phyloP scores from a whole-genome alignment of 352 stramenopile species.

The Plasmopara muralis region DNA sequence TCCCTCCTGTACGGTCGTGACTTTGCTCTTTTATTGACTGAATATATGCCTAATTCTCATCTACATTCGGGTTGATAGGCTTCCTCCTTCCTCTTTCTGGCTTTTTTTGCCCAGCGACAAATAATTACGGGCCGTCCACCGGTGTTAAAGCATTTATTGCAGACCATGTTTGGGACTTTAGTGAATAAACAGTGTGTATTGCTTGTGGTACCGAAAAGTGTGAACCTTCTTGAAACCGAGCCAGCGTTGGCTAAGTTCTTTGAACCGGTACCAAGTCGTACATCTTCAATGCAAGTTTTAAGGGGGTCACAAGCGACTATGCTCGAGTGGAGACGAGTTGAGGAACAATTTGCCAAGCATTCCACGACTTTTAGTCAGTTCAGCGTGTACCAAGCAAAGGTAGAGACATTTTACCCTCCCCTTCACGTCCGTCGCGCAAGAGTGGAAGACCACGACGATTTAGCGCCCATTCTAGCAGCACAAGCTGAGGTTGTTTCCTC shows the following conservation, averaged over 20 bases:
- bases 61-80: constrained; percentile 9
- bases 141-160: constrained; percentile 49
- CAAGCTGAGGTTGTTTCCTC: constrained; percentile 59
- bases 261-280: constrained; percentile 23
- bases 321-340: constrained; percentile 6
- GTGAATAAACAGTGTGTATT: constrained; percentile 34
- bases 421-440: constrained; percentile 56
- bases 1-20: constrained; percentile 29
- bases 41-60: neutral
- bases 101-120: constrained; percentile 51
- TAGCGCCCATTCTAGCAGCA: constrained; percentile 55
- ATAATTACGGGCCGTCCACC: constrained; percentile 24
- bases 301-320: constrained; percentile 2
- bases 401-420: constrained; percentile 30
- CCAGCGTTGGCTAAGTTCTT: constrained; percentile 55
- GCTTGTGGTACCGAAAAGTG: constrained; percentile 40
- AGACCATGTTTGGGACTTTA: constrained; percentile 43
- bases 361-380: constrained; percentile 38
- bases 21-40: neutral
- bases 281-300: constrained; percentile 3
- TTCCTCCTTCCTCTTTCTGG: constrained; percentile 47
- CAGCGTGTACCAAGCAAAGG: constrained; percentile 39
- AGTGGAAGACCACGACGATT: constrained; percentile 79
- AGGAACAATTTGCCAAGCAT: constrained; percentile 32
- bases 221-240: constrained; percentile 41